Evolutionary conservation across 306 rosid species (phyloP), one percentile per base, ranked within the genome.

Genomic region (Quercus engelmannii): DNA sequence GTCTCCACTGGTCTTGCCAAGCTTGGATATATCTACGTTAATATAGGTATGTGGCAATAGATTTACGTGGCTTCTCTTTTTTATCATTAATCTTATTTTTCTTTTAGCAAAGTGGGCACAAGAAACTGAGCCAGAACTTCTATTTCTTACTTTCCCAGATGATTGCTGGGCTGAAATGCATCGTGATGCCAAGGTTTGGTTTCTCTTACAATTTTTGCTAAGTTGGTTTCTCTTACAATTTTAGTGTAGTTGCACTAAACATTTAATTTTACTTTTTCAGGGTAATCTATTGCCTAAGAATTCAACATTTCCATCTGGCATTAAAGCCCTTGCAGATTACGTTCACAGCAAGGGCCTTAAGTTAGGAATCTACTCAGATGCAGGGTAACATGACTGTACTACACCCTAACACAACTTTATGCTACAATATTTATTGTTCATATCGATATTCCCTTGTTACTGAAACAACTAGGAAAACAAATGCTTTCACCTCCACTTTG

Each of bases 321-420:
- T 95, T 49, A 92, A 91, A 88, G 91, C 94, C 77, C 96, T 92
- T 35, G 95, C 99, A 73, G 96, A 92, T 67, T 92, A 95, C 80
- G 97, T 95, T 76, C 99, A 95, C 80, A 78, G 88, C 83, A 92
- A 90, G 86, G 99, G 97, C 76, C 98, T 95, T 63, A 95, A 92
- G 88, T 89, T 95, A 58, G 99, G 99, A 73, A 95, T 95, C 65
- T 95, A 95, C 83, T 89, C 99, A 25, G 99, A 95, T 91, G 97
- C 98, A 57, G 99, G 99, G 97, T 95, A 92, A 81, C 55, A 28
- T 56, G 58, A 49, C 54, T 20, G 55, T 73, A 8, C 31, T 41
- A 38, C 69, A 58, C 61, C 41, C 35, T 26, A 3, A 30, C 11
- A 25, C 68, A 77, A 14, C 52, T 55, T 56, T 76, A 43, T 55